Percentiles rank a stretch among this genome's conserved stretches.
phyloP scores from a whole-genome alignment of 2,329 filamentous ascomycete genomes.

The Sporothrix phasma region DNA sequence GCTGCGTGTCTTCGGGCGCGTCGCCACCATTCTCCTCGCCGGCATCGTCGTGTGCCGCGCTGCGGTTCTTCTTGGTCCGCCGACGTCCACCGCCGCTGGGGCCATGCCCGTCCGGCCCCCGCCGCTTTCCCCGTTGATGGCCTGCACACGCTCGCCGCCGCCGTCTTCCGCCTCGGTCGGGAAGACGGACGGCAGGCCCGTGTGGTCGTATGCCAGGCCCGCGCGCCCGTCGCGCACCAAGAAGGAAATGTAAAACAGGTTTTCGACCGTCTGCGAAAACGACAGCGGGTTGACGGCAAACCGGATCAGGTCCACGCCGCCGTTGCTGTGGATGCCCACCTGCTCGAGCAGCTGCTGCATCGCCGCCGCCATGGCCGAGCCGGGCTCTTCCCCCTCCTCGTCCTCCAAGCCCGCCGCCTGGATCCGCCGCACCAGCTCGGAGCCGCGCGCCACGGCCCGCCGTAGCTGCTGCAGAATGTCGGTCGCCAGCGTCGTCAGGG shows the following conservation, averaged over 20 bases:
- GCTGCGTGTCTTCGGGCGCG: slow-evolving; percentile 23
- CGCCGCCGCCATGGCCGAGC: neutral
- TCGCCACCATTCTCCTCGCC: slow-evolving; percentile 33
- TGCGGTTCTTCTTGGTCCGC: slow-evolving; percentile 28
- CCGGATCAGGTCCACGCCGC: slow-evolving; percentile 68
- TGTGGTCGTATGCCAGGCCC: slow-evolving; percentile 61
- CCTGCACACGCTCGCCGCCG: neutral
- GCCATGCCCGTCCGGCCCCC: neutral
- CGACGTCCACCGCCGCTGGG: neutral
- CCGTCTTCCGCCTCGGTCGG: neutral
- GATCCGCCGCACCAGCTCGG: slow-evolving; percentile 33
- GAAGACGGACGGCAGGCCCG: slow-evolving; percentile 58
- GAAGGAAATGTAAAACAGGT: slow-evolving; percentile 94
- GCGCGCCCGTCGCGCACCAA: slow-evolving; percentile 78
- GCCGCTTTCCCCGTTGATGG: neutral
- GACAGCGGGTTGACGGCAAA: slow-evolving; percentile 85
- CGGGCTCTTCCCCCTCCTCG: slow-evolving; percentile 31
- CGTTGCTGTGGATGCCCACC: slow-evolving; percentile 54
- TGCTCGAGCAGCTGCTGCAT: slow-evolving; percentile 40
- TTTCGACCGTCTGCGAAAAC: slow-evolving; percentile 92
- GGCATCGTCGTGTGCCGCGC: neutral
- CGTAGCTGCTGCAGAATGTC: slow-evolving; percentile 58
- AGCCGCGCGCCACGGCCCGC: slow-evolving; percentile 36
- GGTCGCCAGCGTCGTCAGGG: slow-evolving; percentile 63
- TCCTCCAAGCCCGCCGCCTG: slow-evolving; percentile 31